Percentiles rank a stretch among this genome's conserved stretches.
Evolutionary conservation across 176 grass and related monocot species (phyloP).

Genomic region (Dactylis glomerata): DNA sequence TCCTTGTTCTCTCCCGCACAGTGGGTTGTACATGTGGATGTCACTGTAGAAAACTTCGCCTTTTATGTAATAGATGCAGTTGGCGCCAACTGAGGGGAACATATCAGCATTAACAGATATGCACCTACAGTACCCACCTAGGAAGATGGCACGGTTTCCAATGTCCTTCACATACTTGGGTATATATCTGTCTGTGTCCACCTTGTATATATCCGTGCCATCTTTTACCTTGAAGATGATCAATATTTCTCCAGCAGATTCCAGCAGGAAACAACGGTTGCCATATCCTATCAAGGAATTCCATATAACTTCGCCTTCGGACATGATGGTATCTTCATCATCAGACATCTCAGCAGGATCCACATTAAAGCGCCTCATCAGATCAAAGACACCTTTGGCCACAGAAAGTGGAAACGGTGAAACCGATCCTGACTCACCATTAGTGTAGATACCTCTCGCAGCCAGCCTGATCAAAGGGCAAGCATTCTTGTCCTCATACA

Average conservation of each 20-base stretch:
- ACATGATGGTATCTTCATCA: background rate
- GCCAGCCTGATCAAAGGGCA: background rate
- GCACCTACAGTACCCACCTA: background rate
- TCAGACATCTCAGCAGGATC: background rate
- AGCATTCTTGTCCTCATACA: background rate
- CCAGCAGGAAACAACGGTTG: background rate
- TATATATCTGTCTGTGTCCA: background rate
- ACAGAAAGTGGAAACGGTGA: background rate
- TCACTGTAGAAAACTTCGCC: background rate
- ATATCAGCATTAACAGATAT: background rate
- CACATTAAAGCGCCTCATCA: background rate
- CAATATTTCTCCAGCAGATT: background rate
- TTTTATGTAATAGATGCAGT: slow-evolving; percentile 3
- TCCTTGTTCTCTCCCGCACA: background rate
- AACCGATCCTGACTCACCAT: background rate
- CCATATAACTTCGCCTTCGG: background rate
- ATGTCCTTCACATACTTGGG: background rate
- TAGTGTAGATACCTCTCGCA: background rate
- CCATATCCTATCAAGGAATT: background rate
- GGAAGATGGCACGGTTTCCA: background rate
- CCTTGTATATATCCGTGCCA: background rate
- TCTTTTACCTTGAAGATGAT: background rate
- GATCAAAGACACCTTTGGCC: background rate
- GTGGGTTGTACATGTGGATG: background rate
- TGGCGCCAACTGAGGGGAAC: background rate